Conservation (phyloP, 208 protist species). For the Spongospora subterranea region DNA sequence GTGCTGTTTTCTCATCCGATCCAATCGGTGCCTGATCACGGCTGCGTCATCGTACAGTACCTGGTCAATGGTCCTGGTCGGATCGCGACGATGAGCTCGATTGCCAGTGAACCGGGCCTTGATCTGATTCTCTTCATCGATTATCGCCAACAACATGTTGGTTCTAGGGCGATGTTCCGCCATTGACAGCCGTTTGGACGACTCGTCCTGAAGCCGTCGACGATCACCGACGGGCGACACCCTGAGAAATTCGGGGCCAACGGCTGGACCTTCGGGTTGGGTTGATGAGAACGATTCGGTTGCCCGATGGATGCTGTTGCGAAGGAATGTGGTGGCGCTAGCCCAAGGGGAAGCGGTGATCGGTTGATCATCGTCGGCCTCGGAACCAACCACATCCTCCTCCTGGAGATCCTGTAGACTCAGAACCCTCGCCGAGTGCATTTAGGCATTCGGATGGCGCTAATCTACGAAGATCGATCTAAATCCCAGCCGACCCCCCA, state of each 20-base stretch:
- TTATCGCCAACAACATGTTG: not conserved
- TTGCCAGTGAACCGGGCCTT: not conserved
- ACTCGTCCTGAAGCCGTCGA: not conserved
- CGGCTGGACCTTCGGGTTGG: not conserved
- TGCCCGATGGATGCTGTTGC: too few species aligned
- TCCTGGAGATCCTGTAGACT: too few species aligned
- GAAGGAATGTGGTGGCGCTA: too few species aligned
- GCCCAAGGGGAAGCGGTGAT: not conserved
- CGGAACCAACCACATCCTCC: not conserved
- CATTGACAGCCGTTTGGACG: not conserved
- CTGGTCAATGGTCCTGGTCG: not conserved
- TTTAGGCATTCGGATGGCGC: too few species aligned
- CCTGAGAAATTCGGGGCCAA: not conserved
- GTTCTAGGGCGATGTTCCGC: not conserved
- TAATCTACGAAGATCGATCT: too few species aligned
- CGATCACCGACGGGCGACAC: too few species aligned
- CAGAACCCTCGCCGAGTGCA: too few species aligned
- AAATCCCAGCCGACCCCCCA: too few species aligned
- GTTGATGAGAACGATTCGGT: too few species aligned
- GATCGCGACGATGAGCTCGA: not conserved
- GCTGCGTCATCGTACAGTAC: conserved; percentile 18
- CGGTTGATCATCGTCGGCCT: not conserved
- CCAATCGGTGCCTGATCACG: not conserved
- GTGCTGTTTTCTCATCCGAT: not conserved
- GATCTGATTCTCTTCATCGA: conserved; percentile 4